Evolutionary conservation across 2,329 filamentous ascomycete species (phyloP), one percentile per base, ranked within the genome.

Genomic region (Pseudogymnoascus sp.): DNA sequence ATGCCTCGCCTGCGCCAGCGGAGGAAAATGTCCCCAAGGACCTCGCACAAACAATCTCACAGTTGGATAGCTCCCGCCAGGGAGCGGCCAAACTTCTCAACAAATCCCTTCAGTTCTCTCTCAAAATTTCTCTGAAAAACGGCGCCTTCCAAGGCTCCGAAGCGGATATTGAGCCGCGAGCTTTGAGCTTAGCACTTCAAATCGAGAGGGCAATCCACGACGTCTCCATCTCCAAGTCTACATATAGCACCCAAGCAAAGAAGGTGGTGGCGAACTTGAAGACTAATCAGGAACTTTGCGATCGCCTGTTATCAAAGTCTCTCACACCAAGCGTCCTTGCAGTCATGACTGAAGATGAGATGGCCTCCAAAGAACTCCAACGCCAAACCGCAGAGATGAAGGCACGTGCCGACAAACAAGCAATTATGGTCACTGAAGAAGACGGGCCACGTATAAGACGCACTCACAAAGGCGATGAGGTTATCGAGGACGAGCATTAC

Each of bases 401-500:
- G 73, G 88, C 89, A 58, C 83, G 85, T 63, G 85, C 86, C 0
- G 90, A 94, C 70, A 90, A 92, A 69, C 89, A 93, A 72, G 89
- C 93, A 50, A 92, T 94, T 54, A 86, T 93, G 63, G 84, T 90
- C 12, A 84, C 89, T 18, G 85, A 89, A 16, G 85, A 89, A 16
- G 81, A 84, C 57, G 91, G 84, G 1, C 89, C 92, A 3, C 86
- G 92, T 2, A 87, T 97, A 61, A 84, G 92, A 68, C 86, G 90
- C 67, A 97, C 93, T 2, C 93, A 97, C 77, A 97, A 97, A 74
- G 94, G 94, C 11, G 92, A 97, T 62, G 94, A 97, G 71, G 74
- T 96, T 14, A 82, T 97, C 14, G 92, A 93, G 64, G 86, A 88
- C 50, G 90, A 95, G 35, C 79, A 75, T 58, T 74, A 79, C 64